phyloP scores from a whole-genome alignment of 176 grass and related monocot species.

The Triticum turgidum region DNA sequence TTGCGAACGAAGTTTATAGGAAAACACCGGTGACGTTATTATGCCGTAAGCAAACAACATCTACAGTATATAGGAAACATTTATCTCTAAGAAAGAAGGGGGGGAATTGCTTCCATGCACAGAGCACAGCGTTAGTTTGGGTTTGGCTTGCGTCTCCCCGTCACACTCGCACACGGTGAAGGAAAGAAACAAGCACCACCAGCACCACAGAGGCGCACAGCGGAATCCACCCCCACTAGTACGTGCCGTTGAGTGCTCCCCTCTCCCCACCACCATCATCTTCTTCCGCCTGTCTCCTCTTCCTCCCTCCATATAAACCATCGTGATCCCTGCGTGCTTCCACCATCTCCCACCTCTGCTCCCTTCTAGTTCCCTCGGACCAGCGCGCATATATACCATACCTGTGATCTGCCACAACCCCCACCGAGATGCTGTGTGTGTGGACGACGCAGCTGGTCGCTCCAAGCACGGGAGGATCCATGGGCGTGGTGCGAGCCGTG shows the following conservation, averaged over 20 bases:
- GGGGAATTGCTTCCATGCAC: neutral
- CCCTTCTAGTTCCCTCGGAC: neutral
- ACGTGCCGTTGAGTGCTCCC: slow-evolving; percentile 35
- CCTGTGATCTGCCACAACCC: neutral
- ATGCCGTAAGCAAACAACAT: neutral
- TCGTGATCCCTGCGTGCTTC: neutral
- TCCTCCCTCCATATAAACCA: slow-evolving; percentile 19
- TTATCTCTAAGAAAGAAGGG: neutral
- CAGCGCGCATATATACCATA: neutral
- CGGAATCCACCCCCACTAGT: slow-evolving; percentile 43
- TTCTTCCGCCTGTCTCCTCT: neutral
- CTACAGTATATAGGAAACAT: neutral
- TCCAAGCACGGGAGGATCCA: neutral
- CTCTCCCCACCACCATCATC: slow-evolving; percentile 39
- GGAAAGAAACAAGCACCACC: slow-evolving; percentile 39
- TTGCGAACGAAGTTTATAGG: no score
- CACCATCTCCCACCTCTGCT: neutral
- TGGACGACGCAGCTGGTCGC: neutral
- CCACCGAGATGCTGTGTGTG: slow-evolving; percentile 22
- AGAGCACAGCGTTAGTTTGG: neutral
- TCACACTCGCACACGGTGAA: neutral
- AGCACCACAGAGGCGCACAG: neutral
- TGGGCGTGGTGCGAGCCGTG: slow-evolving; percentile 13
- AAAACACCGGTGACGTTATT: neutral
- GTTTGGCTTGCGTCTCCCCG: neutral